Evolutionary conservation across 2,329 filamentous ascomycete genomes (phyloP).

Genomic region (Mycosphaerelloides madeirae): DNA sequence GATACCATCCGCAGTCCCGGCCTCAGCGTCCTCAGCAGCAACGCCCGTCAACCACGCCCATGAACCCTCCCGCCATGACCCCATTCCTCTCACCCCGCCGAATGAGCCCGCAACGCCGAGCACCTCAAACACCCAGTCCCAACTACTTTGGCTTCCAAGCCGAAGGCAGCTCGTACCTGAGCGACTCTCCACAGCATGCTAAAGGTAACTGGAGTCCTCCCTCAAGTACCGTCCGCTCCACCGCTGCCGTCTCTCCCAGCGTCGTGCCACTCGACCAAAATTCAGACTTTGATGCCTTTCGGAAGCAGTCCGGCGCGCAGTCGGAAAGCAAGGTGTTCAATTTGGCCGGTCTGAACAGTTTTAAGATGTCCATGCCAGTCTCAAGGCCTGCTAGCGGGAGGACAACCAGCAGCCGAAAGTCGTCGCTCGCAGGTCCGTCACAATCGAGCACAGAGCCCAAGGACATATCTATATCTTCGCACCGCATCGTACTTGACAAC

Average conservation of each 20-base stretch:
- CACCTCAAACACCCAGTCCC: constrained; percentile 53
- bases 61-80: constrained; percentile 24
- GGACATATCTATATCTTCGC: constrained; percentile 35
- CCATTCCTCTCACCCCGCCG: constrained; percentile 28
- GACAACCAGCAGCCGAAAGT: constrained; percentile 18
- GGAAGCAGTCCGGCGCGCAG: constrained; percentile 67
- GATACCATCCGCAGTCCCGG: constrained; percentile 13
- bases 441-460: constrained; percentile 37
- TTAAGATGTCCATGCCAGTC: constrained; percentile 32
- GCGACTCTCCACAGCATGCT: constrained; percentile 45
- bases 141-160: constrained; percentile 84
- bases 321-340: constrained; percentile 49
- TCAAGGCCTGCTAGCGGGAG: constrained; percentile 19
- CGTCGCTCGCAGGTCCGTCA: constrained; percentile 2
- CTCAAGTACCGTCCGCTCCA: constrained; percentile 66
- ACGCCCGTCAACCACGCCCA: constrained; percentile 15
- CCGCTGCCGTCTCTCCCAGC: constrained; percentile 63
- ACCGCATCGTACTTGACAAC: constrained; percentile 14
- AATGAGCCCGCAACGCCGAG: constrained; percentile 16
- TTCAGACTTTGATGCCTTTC: constrained; percentile 76
- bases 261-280: constrained; percentile 69
- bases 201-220: constrained; percentile 71
- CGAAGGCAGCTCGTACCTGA: constrained; percentile 53
- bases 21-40: constrained; percentile 7
- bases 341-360: constrained; percentile 38